Evolutionary conservation across 257 asterid species (phyloP), one percentile per base, ranked within the genome.

Genomic region (Solanum chmielewskii): DNA sequence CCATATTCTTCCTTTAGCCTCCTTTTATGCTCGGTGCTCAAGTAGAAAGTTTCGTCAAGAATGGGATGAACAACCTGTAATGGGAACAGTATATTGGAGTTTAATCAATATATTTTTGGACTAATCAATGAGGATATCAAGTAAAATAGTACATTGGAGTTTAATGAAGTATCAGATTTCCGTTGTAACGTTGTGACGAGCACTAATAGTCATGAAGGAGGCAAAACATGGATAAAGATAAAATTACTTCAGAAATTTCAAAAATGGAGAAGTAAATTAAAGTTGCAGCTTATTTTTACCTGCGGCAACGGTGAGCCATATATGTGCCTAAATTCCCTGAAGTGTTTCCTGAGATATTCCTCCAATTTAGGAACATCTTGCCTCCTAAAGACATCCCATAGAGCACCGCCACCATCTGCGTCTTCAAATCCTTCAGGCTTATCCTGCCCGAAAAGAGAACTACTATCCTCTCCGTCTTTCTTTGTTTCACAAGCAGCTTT

Each of bases 361-460:
- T 92, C 94, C 89, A 96, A 77, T 87, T 91, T 91, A 31, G 98
- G 95, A 37, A 94, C 92, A 81, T 95, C 98, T 88, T 95, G 88
- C 91, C 95, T 94, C 93, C 98, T 92, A 90, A 94, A 96, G 39
- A 96, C 93, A 90, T 96, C 99, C 99, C 99, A 96, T 29, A 96
- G 88, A 87, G 98, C 99, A 90, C 96, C 99, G 89, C 96, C 98
- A 81, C 94, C 93, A 64, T 91, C 93, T 83, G 89, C 41, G 20
- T 73, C 59, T 2, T 73, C 73, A 47, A 83, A 75, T 80, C 85
- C 85, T 90, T 87, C 91, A 10, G 85, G 3, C 68, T 5, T 75
- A 83, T 31, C 60, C 70, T 25, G 7, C 73, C 6, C 9, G 31
- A 27, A 60, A 59, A 8, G 23, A 85, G 31, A n/a, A 23, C 11